Evolutionary conservation across 371 early-diverging fungal species (phyloP), one percentile per base, ranked within the genome.

Genomic region (Saksenaea oblongispora): DNA sequence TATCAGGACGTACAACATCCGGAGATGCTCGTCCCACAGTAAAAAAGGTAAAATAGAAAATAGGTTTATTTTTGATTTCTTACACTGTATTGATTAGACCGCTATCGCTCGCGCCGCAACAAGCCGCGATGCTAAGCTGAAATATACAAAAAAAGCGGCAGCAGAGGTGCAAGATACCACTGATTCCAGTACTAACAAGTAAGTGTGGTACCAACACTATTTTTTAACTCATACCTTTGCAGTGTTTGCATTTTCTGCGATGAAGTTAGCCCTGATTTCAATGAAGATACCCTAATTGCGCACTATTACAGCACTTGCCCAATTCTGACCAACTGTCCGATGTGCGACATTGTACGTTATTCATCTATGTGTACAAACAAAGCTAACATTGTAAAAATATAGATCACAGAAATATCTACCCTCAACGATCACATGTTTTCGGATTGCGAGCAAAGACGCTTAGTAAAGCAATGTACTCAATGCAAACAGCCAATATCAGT

Each of bases 251-350:
- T 92, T 11, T 92, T 92, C 58, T 92, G 93, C 64, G 89, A 87
- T 27, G 87, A 89, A 65, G 72, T 73, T 2, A 85, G 80, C 59
- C 75, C 76, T 11, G 73, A 62, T 0, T 92, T 91, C 59, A 89
- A 85, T 5, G 91, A 90, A 37, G 89, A 89, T 58, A 80, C 72
- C 0, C 68, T 92, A 4, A 88, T 92, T 31, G 65, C 74, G 7
- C 93, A 92, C 62, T 91, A 92, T 65, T 91, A 91, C 84, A 74
- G 80, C 35, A 82, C 87, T 15, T 92, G 93, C 61, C 87, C 89
- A n/a, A 80, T 89, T 71, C 78, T 91, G 1, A 84, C 83, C 34
- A 83, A 82, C 14, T 92, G 93, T 58, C 78, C 88, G 0, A 69
- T 82, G 39, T 92, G 93, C 70, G 79, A 83, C 42, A 78, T 83